Conservation (phyloP, 257 asterid genomes). For the Prunella vulgaris region DNA sequence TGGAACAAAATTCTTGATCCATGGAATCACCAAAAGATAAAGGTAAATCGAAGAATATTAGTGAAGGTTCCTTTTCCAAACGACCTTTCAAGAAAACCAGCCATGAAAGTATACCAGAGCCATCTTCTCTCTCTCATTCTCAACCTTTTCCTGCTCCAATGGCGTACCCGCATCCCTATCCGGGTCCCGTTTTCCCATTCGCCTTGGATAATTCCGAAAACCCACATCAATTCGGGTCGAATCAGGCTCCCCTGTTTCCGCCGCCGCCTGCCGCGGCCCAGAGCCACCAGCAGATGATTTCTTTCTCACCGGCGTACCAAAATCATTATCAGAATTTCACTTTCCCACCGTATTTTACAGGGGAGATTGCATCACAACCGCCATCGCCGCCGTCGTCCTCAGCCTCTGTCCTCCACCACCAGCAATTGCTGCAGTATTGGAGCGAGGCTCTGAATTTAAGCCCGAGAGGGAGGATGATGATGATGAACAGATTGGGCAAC, state of each 20-base stretch:
- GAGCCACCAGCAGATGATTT: conserved; percentile 72
- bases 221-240: conserved; percentile 17
- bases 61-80: conserved; percentile 13
- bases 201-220: conserved; percentile 39
- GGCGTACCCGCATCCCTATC: conserved; percentile 24
- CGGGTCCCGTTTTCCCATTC: conserved; percentile 61
- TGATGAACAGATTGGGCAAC: conserved; percentile 50
- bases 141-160: conserved; percentile 17
- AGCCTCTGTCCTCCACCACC: conserved; percentile 38
- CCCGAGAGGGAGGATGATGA: conserved; percentile 76
- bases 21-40: conserved; percentile 43
- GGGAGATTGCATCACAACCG: conserved; percentile 26
- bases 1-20: background rate
- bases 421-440: conserved; percentile 61
- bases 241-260: conserved; percentile 31
- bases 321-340: conserved; percentile 21
- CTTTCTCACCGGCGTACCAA: conserved; percentile 47
- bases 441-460: conserved; percentile 68
- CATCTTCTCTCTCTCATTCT: too few species aligned
- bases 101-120: conserved; percentile 8
- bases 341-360: conserved; percentile 69
- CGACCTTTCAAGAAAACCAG: conserved; percentile 62
- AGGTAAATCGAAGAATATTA: conserved; percentile 49
- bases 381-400: background rate
- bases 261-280: conserved; percentile 28